Percentiles rank a stretch among this genome's conserved stretches.
Conservation (phyloP, 2,329 filamentous ascomycete genomes). For the Sporothrix dimorphospora region DNA sequence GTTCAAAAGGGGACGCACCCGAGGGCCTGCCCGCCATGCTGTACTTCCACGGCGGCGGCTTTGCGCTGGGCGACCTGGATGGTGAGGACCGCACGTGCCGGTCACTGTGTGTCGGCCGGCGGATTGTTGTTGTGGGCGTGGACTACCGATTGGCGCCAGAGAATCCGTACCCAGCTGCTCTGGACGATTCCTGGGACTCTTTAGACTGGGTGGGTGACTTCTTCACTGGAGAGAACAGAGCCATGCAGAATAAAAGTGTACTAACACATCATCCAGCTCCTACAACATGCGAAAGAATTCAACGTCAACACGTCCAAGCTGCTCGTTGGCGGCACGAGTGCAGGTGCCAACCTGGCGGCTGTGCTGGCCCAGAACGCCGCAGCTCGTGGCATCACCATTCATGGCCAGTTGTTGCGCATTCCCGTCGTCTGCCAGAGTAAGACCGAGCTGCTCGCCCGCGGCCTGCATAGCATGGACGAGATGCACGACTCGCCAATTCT, state of each 20-base stretch:
- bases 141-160: slow-evolving; percentile 21
- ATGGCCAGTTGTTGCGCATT: slow-evolving; percentile 14
- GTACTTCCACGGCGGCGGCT: slow-evolving; percentile 24
- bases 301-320: background rate
- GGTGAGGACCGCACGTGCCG: slow-evolving; percentile 17
- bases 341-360: slow-evolving; percentile 14
- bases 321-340: slow-evolving; percentile 3
- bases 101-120: background rate
- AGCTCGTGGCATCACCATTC: background rate
- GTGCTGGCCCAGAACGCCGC: background rate
- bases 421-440: slow-evolving; percentile 18
- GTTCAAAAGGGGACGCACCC: too few species aligned
- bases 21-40: background rate
- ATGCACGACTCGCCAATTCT: slow-evolving; percentile 18
- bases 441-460: background rate
- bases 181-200: slow-evolving; percentile 11
- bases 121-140: background rate
- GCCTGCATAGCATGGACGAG: slow-evolving; percentile 12
- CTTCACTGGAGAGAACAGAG: too few species aligned
- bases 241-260: background rate
- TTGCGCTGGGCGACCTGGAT: slow-evolving; percentile 13
- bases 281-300: background rate
- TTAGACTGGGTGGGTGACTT: slow-evolving; percentile 9
- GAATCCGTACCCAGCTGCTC: slow-evolving; percentile 14
- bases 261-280: background rate